Conservation (phyloP, 176 grass and related monocot genomes). For the Triticum monococcum region DNA sequence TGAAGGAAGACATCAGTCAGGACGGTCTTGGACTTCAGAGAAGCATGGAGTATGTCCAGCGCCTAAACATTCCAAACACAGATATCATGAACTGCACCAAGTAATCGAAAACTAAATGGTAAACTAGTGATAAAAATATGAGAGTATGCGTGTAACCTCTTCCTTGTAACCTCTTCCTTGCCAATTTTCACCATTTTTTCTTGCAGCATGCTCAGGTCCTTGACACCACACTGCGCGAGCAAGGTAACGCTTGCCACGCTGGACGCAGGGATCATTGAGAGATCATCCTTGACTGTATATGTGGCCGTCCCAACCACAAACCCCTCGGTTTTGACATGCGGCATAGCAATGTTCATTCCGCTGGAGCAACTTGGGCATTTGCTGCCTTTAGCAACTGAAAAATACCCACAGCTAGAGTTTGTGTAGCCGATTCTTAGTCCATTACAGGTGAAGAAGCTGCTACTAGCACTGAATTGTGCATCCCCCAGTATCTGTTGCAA, state of each 20-base stretch:
- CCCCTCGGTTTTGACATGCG: neutral
- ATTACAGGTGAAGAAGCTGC: conserved; percentile 8
- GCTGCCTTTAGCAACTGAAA: neutral
- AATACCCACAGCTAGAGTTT: neutral
- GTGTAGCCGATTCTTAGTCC: neutral
- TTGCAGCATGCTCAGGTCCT: conserved; percentile 3
- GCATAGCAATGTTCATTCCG: neutral
- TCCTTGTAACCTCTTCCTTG: conserved; percentile 33
- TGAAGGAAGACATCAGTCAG: conserved; percentile 27
- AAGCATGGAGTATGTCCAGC: conserved; percentile 27
- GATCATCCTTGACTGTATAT: conserved; percentile 12
- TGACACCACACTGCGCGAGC: conserved; percentile 15
- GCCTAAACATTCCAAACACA: conserved; percentile 5
- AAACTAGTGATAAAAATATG: neutral
- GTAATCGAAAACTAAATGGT: neutral
- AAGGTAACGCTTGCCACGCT: conserved; percentile 13
- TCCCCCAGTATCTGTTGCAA: neutral
- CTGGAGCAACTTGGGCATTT: neutral
- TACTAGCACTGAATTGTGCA: neutral
- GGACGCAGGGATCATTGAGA: neutral
- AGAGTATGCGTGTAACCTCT: neutral
- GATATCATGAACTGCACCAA: neutral
- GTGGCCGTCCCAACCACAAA: neutral
- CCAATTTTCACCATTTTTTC: conserved; percentile 14
- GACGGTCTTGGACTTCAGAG: conserved; percentile 23